phyloP scores from a whole-genome alignment of 208 protist species.

The Leishmania lainsoni region DNA sequence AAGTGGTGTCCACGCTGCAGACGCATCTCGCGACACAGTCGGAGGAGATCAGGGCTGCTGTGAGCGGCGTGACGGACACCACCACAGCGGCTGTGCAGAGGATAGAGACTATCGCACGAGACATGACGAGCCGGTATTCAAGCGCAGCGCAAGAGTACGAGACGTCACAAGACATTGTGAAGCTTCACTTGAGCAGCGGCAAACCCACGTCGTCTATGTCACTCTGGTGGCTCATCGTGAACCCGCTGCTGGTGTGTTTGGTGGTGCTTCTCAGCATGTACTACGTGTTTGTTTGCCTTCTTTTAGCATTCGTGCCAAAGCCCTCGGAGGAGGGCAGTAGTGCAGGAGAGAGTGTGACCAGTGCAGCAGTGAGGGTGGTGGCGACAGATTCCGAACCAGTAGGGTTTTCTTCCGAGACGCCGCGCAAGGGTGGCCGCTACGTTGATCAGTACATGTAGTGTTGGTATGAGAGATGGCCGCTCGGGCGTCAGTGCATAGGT shows the following conservation, averaged over 20 bases:
- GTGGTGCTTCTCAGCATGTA: slow-evolving; percentile 65
- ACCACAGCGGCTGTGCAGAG: slow-evolving; percentile 19
- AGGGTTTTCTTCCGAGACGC: not conserved
- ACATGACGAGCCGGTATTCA: slow-evolving; percentile 7
- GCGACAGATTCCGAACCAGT: not conserved
- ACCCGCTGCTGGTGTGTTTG: slow-evolving; percentile 39
- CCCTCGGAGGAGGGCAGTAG: slow-evolving; percentile 1
- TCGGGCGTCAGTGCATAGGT: not conserved
- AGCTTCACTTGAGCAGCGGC: not conserved
- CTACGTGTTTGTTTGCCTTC: slow-evolving; percentile 68
- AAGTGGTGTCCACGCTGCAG: slow-evolving; percentile 19
- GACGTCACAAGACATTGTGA: not conserved
- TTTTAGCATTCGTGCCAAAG: slow-evolving; percentile 77
- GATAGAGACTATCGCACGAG: slow-evolving; percentile 19
- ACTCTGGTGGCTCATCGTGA: slow-evolving; percentile 55
- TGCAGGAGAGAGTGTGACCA: not conserved
- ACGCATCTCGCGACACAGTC: slow-evolving; percentile 11
- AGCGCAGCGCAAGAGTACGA: slow-evolving; percentile 1
- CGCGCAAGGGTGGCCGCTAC: slow-evolving; percentile 19
- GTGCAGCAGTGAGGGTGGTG: not conserved
- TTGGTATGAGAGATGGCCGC: not conserved
- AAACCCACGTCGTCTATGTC: slow-evolving; percentile 16
- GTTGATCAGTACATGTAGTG: slow-evolving; percentile 29
- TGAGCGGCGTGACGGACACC: slow-evolving; percentile 3
- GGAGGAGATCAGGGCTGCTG: slow-evolving; percentile 8